Conservation (phyloP, 164 flowering plant species). For the Chimonanthus praecox region DNA sequence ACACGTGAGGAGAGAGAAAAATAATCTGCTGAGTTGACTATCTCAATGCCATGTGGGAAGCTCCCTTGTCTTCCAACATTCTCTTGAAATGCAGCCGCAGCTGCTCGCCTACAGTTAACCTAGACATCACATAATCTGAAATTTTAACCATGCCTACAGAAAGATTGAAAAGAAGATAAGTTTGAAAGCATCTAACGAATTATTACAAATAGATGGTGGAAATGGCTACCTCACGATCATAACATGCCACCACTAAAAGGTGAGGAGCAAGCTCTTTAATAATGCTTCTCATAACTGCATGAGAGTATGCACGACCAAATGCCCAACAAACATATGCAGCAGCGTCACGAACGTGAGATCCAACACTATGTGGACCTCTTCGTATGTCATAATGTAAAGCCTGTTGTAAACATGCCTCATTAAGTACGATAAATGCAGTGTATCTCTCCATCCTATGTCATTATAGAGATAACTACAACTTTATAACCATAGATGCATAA, state of each 20-base stretch:
- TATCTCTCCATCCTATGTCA: too few species aligned
- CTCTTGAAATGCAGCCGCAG: constrained; percentile 99
- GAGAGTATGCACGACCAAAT: constrained; percentile 92
- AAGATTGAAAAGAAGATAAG: not conserved
- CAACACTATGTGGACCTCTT: constrained; percentile 97
- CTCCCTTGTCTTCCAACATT: constrained; percentile 99
- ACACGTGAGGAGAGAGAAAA: constrained; percentile 90
- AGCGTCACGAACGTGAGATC: constrained; percentile 99
- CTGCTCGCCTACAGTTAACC: constrained; percentile 99
- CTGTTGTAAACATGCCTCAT: constrained; percentile 31
- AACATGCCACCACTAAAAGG: constrained; percentile 83
- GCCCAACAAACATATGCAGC: constrained; percentile 99
- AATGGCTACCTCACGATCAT: constrained; percentile 88
- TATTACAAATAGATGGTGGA: not conserved
- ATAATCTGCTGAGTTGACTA: constrained; percentile 91
- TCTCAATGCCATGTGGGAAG: constrained; percentile 93
- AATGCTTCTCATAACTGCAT: constrained; percentile 70
- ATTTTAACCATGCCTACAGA: not conserved
- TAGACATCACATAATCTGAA: constrained; percentile 19
- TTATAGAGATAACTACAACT: too few species aligned
- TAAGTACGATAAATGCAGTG: not conserved
- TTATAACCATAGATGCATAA: too few species aligned
- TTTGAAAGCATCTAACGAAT: not conserved
- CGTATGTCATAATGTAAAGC: constrained; percentile 94
- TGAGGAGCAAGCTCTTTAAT: constrained; percentile 87